These are phyloP conservation scores for Cardamine resedifolia DNA, from an alignment of 345 rosid species.

Conservation along the genomic window DNA sequence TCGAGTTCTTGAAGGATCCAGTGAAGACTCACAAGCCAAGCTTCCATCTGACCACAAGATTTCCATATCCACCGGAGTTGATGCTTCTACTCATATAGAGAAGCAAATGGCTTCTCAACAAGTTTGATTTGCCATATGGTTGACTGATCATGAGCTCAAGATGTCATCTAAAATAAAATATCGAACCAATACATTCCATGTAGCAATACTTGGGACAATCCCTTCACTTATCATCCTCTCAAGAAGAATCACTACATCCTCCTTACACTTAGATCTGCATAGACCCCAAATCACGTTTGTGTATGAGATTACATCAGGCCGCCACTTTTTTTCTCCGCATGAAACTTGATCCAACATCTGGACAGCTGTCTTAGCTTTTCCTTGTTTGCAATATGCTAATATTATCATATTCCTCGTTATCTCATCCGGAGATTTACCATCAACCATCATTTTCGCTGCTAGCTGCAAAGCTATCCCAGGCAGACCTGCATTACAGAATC, in stretches of 20 bases:
- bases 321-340: slow-evolving; percentile 50
- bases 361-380: slow-evolving; percentile 49
- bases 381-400: slow-evolving; percentile 56
- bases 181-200: slow-evolving; percentile 70
- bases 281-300: slow-evolving; percentile 68
- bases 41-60: neutral
- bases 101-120: slow-evolving; percentile 8
- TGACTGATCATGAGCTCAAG: slow-evolving; percentile 38
- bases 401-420: slow-evolving; percentile 58
- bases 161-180: slow-evolving; percentile 54
- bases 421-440: slow-evolving; percentile 57
- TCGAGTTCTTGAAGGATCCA: neutral
- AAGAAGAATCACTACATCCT: slow-evolving; percentile 48
- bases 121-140: slow-evolving; percentile 9
- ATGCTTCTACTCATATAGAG: neutral
- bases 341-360: slow-evolving; percentile 45
- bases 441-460: slow-evolving; percentile 58
- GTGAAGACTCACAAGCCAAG: slow-evolving; percentile 9
- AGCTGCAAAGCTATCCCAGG: slow-evolving; percentile 52
- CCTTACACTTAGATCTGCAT: slow-evolving; percentile 50
- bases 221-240: slow-evolving; percentile 54
- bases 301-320: slow-evolving; percentile 63
- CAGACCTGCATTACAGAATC: slow-evolving; percentile 55
- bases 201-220: slow-evolving; percentile 54
- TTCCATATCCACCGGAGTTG: neutral